phyloP scores from a whole-genome alignment of 805 yeast genomes.

The Lachancea quebecensis region DNA sequence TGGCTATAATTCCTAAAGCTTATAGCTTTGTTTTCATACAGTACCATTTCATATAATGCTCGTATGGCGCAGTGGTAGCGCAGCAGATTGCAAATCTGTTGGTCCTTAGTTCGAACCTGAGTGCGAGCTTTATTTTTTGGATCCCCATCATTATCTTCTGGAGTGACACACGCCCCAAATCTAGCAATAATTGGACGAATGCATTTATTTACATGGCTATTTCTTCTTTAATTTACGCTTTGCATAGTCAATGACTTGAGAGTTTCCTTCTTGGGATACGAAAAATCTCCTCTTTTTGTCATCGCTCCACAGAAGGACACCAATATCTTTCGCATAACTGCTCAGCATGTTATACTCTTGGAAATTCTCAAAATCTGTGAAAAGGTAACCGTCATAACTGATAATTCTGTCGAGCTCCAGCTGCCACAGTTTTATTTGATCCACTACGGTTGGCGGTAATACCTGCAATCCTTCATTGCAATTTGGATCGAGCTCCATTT shows the following conservation, averaged over 20 bases:
- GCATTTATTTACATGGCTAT: background rate
- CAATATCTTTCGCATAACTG: constrained; percentile 82
- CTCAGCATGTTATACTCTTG: constrained; percentile 68
- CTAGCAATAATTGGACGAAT: too few species aligned
- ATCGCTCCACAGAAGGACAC: constrained; percentile 86
- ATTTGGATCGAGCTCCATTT: constrained; percentile 48
- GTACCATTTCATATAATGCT: constrained; percentile 34
- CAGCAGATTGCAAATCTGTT: constrained; percentile 98
- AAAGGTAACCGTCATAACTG: constrained; percentile 78
- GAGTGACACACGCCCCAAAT: too few species aligned
- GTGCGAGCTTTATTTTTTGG: constrained; percentile 55
- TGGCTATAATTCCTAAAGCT: too few species aligned
- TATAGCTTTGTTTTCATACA: too few species aligned
- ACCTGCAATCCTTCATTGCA: constrained; percentile 51
- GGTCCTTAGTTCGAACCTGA: constrained; percentile 97
- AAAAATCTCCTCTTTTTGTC: constrained; percentile 64
- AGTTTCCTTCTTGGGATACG: constrained; percentile 79
- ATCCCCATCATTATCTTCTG: constrained; percentile 7
- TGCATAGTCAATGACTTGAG: constrained; percentile 88
- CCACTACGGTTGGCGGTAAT: constrained; percentile 92
- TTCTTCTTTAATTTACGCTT: constrained; percentile 40
- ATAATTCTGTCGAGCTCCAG: constrained; percentile 88
- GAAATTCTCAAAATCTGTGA: constrained; percentile 73
- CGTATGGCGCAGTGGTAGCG: constrained; percentile 97
- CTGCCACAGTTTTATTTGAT: constrained; percentile 95